Conservation (phyloP, 306 rosid genomes). For the Malus asiatica region DNA sequence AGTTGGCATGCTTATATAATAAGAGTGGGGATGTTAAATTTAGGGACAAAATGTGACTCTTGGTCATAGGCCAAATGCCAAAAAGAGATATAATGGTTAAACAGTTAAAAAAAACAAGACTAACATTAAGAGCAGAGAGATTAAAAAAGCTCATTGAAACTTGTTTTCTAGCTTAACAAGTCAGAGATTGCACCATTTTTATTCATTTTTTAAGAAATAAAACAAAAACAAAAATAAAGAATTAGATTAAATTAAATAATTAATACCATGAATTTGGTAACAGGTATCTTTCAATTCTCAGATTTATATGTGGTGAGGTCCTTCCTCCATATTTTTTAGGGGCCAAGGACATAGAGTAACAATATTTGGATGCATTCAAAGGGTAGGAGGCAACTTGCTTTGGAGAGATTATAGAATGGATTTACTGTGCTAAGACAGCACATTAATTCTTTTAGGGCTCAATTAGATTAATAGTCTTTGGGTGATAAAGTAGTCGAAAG, state of each 20-base stretch:
- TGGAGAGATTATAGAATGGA: not conserved
- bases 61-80: constrained; percentile 3
- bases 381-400: not conserved
- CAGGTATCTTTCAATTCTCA: constrained; percentile 37
- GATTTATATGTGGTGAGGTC: not conserved
- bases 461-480: too few species aligned
- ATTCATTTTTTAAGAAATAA: not conserved
- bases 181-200: constrained; percentile 20
- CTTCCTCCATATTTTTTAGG: not conserved
- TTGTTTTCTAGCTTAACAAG: constrained; percentile 13
- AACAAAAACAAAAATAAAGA: not conserved
- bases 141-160: constrained; percentile 14
- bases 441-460: not conserved
- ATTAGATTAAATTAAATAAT: not conserved
- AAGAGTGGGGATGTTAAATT: not conserved
- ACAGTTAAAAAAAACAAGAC: not conserved
- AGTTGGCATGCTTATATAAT: not conserved
- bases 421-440: not conserved
- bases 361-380: not conserved
- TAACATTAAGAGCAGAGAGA: not conserved
- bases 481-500: too few species aligned
- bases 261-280: constrained; percentile 17
- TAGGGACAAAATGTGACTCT: not conserved
- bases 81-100: not conserved
- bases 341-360: not conserved